Evolutionary conservation across 257 asterid species (phyloP), one percentile per base, ranked within the genome.

Genomic region (Plantago major): DNA sequence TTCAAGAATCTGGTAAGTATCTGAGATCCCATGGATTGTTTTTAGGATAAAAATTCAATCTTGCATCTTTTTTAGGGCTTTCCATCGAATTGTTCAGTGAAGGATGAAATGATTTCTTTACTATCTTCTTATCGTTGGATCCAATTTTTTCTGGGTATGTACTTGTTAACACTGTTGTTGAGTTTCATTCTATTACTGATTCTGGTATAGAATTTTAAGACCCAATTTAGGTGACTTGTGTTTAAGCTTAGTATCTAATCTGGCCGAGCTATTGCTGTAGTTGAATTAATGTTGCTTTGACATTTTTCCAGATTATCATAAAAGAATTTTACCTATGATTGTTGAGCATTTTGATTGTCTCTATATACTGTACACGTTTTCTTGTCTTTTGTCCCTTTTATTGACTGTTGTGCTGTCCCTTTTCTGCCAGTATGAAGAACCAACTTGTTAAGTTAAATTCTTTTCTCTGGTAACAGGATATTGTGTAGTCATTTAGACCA

Each of bases 401-500:
- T n/a, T n/a, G n/a, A n/a, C n/a, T n/a, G n/a, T n/a, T n/a, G n/a
- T n/a, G n/a, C n/a, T n/a, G n/a, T n/a, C n/a, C n/a, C n/a, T n/a
- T n/a, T n/a, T n/a, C n/a, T n/a, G n/a, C n/a, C n/a, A 13, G 54
- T 10, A 15, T 48, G 2, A 16, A n/a, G 9, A 10, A n/a, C 4
- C 11, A 48, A 10, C 28, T 5, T n/a, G 26, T 15, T 11, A n/a
- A n/a, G 5, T 62, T 50, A 50, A 30, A 42, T 10, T 5, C 43
- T 62, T 19, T 60, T 56, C 42, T 47, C 57, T 17, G 6, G 61
- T 56, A 64, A 26, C 72, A 72, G 84, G 74, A 64, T 66, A 67
- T 48, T 66, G 55, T 11, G 37, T 42, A 37, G 51, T 55, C 66
- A 54, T 30, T 57, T 60, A 38, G 40, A 33, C 40, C 19, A 13